Evolutionary conservation across 305 asterid species (phyloP).

Genomic region (Lippia alba): DNA sequence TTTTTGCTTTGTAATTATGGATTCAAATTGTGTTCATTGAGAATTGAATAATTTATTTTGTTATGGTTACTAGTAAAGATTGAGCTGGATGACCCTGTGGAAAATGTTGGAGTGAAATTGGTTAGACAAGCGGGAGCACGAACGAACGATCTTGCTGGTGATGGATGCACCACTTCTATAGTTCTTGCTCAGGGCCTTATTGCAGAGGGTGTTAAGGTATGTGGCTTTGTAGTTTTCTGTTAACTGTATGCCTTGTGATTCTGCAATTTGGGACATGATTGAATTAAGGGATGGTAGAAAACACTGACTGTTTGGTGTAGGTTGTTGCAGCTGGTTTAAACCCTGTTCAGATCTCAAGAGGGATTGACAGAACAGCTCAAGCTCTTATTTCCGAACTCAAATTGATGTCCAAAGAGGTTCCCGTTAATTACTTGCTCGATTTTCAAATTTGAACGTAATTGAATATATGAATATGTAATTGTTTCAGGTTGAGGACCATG

Average conservation of each 20-base stretch:
- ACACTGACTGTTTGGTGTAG: conserved; percentile 36
- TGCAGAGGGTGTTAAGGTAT: conserved; percentile 81
- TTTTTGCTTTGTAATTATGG: not conserved
- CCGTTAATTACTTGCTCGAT: not conserved
- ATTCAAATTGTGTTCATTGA: conserved; percentile 9
- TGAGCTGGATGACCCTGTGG: conserved; percentile 89
- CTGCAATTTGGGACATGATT: not conserved
- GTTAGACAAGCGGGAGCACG: conserved; percentile 90
- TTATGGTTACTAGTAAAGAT: conserved; percentile 64
- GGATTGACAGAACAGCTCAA: conserved; percentile 73
- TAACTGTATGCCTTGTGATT: not conserved
- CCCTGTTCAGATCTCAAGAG: conserved; percentile 81
- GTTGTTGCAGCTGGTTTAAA: conserved; percentile 78
- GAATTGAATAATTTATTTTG: conserved; percentile 36
- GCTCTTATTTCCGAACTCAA: conserved; percentile 76
- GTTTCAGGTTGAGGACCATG: conserved; percentile 80
- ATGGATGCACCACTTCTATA: conserved; percentile 85
- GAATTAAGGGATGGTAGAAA: too few relatives aligned
- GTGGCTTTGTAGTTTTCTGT: not conserved
- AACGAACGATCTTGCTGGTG: conserved; percentile 89
- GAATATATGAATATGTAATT: not conserved
- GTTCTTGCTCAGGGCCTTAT: conserved; percentile 84
- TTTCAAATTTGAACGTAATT: not conserved
- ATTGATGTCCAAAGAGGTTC: conserved; percentile 79
- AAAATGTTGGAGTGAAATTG: conserved; percentile 84